A percentile compares a stretch with the other conserved stretches of the same genome.
These are phyloP conservation scores for Opeltia flavorubescens DNA, from an alignment of 495 filamentous ascomycete genomes.

Conservation along the genomic window DNA sequence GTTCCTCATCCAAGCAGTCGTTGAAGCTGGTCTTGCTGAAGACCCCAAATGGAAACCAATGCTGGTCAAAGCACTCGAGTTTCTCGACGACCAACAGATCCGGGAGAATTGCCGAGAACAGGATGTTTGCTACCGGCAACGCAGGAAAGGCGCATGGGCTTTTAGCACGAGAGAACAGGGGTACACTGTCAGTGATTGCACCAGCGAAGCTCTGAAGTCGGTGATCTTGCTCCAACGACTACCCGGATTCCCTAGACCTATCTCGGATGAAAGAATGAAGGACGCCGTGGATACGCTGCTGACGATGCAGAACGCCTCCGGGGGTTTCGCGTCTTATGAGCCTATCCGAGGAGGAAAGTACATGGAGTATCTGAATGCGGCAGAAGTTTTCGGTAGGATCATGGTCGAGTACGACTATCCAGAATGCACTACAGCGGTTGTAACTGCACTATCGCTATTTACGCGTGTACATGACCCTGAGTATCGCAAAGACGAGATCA, in stretches of 20 bases:
- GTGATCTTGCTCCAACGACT: constrained; percentile 73
- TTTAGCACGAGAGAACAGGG: constrained; percentile 88
- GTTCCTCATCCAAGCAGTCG: constrained; percentile 69
- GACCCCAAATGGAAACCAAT: constrained; percentile 70
- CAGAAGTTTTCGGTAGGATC: constrained; percentile 91
- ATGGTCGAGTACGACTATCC: constrained; percentile 98
- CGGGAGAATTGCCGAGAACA: constrained; percentile 70
- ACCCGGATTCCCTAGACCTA: constrained; percentile 57
- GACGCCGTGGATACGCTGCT: constrained; percentile 84
- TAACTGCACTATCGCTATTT: constrained; percentile 81
- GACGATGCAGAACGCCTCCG: constrained; percentile 79
- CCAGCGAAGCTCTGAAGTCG: constrained; percentile 78
- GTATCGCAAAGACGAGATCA: constrained; percentile 66
- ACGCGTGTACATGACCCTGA: constrained; percentile 56
- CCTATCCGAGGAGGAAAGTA: constrained; percentile 58
- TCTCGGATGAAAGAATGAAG: constrained; percentile 61
- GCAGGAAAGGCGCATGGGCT: constrained; percentile 85
- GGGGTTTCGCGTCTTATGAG: constrained; percentile 87
- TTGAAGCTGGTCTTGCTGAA: constrained; percentile 63
- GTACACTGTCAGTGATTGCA: constrained; percentile 90
- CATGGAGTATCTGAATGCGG: constrained; percentile 80
- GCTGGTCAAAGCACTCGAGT: constrained; percentile 70
- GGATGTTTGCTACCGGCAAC: constrained; percentile 75
- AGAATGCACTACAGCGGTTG: constrained; percentile 89
- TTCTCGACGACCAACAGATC: constrained; percentile 85